These are phyloP conservation scores for Zoysia pacifica DNA, from an alignment of 176 grass and related monocot species.

Conservation along the genomic window DNA sequence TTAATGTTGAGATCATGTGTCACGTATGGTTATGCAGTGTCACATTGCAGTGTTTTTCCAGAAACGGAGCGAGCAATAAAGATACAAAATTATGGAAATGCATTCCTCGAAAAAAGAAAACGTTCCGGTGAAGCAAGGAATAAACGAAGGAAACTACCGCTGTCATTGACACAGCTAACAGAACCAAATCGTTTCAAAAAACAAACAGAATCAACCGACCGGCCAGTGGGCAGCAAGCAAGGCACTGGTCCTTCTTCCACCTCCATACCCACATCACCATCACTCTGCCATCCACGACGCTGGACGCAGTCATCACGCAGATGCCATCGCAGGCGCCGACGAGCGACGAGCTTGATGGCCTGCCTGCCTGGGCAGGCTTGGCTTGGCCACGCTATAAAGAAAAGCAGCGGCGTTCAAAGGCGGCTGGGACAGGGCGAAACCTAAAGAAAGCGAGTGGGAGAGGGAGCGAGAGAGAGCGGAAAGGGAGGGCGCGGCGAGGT, in stretches of 20 bases:
- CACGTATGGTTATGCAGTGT: too few species aligned
- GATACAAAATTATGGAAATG: too few species aligned
- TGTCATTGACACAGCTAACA: not conserved
- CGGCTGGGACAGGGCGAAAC: conserved; percentile 20
- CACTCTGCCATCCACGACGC: not conserved
- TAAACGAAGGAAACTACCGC: not conserved
- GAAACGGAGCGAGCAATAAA: too few species aligned
- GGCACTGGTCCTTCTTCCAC: conserved; percentile 24
- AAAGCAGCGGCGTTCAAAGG: conserved; percentile 38
- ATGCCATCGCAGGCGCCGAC: not conserved
- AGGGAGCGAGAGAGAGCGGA: too few species aligned
- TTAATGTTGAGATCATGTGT: too few species aligned
- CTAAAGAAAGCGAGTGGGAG: not conserved
- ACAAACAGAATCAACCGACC: not conserved
- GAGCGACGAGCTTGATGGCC: too few species aligned
- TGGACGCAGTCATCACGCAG: conserved; percentile 23
- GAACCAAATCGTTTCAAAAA: too few species aligned
- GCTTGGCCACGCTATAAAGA: too few species aligned
- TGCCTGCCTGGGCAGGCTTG: too few species aligned
- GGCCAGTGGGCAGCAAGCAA: conserved; percentile 28
- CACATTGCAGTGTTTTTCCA: too few species aligned
- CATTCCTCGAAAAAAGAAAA: not conserved
- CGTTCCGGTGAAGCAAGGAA: conserved; percentile 26
- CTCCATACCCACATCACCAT: not conserved
- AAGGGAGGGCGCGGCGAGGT: not conserved